A percentile compares a stretch with the other conserved stretches of the same genome.
Conservation (phyloP, 2,329 filamentous ascomycete genomes). For the Zalaria sp. region DNA sequence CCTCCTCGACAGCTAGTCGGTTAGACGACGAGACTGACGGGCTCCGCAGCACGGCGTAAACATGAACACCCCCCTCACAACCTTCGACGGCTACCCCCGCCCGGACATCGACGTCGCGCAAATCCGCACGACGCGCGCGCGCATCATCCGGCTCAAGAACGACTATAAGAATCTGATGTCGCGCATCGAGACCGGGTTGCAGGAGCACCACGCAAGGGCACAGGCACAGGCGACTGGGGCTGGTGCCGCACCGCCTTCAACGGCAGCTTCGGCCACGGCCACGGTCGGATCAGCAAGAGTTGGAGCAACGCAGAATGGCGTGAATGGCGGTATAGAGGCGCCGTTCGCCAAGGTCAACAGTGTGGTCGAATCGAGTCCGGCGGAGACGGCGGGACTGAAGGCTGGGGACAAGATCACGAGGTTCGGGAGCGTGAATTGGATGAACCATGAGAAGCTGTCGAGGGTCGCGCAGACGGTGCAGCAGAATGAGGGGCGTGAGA, state of each 20-base stretch:
- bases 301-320: constrained; percentile 11
- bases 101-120: constrained; percentile 91
- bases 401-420: constrained; percentile 67
- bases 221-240: constrained; percentile 5
- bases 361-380: constrained; percentile 65
- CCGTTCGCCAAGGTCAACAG: constrained; percentile 86
- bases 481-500: constrained; percentile 63
- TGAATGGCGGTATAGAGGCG: constrained; percentile 30
- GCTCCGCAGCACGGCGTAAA: constrained; percentile 67
- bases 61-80: constrained; percentile 81
- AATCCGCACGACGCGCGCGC: constrained; percentile 83
- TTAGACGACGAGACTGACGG: constrained; percentile 2
- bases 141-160: constrained; percentile 80
- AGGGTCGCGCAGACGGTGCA: constrained; percentile 85
- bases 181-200: constrained; percentile 70
- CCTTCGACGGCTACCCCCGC: constrained; percentile 80
- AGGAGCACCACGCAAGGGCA: constrained; percentile 44
- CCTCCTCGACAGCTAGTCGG: background rate
- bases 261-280: constrained; percentile 7
- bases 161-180: constrained; percentile 87
- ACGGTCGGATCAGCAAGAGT: constrained; percentile 8
- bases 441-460: constrained; percentile 73
- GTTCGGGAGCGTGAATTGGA: constrained; percentile 72
- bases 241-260: constrained; percentile 8
- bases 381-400: constrained; percentile 66